Conservation (phyloP, 2,329 filamentous ascomycete species). For the Mycocentrospora acerina region DNA sequence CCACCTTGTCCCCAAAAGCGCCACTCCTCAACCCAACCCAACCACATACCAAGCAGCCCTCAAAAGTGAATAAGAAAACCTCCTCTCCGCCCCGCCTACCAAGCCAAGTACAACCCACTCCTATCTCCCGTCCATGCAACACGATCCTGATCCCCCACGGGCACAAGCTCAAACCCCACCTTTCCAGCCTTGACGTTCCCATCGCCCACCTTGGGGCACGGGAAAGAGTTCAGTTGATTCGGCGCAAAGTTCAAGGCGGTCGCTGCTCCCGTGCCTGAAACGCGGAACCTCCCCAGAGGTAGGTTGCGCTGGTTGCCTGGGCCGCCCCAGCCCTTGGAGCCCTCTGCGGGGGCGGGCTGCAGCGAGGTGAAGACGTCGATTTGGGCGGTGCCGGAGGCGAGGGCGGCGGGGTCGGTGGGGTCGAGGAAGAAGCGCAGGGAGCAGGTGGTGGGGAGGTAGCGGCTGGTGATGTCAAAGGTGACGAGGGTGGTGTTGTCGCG, state of each 20-base stretch:
- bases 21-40: no score
- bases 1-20: no score
- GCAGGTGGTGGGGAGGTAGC: slow-evolving; percentile 5
- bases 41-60: no score
- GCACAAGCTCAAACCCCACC: slow-evolving; percentile 12
- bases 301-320: slow-evolving; percentile 14
- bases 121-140: slow-evolving; percentile 10
- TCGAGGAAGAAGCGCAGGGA: slow-evolving; percentile 13
- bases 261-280: slow-evolving; percentile 3
- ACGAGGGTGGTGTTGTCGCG: slow-evolving; percentile 14
- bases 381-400: slow-evolving; percentile 1
- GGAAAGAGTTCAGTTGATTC: slow-evolving; percentile 4
- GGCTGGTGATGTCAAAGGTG: slow-evolving; percentile 10
- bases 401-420: slow-evolving; percentile 1
- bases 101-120: slow-evolving; percentile 10
- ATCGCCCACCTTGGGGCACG: slow-evolving; percentile 7
- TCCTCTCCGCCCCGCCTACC: no score
- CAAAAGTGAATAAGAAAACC: no score
- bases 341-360: slow-evolving; percentile 6
- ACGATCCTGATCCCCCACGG: slow-evolving; percentile 10
- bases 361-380: slow-evolving; percentile 14
- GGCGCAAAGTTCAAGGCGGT: slow-evolving; percentile 2
- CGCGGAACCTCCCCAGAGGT: slow-evolving; percentile 6
- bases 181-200: slow-evolving; percentile 5
- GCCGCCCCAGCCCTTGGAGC: slow-evolving; percentile 8